Evolutionary conservation across 805 yeast species (phyloP).

Genomic region (Ogataea paraovalis): DNA sequence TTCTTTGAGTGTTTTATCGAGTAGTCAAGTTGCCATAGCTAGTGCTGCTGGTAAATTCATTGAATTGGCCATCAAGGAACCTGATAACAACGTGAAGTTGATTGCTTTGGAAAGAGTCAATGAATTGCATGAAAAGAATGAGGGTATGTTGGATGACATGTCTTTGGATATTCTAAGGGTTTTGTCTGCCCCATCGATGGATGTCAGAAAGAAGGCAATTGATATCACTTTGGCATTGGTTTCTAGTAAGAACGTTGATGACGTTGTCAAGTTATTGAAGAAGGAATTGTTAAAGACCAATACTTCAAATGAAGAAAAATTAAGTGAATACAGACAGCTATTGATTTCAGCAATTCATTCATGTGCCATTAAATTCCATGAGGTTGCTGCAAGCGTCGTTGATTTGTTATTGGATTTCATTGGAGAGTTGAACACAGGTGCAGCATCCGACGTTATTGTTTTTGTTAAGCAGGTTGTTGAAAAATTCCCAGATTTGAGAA

Average conservation of each 20-base stretch:
- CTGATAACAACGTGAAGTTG: slow-evolving; percentile 93
- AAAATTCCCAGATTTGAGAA: slow-evolving; percentile 77
- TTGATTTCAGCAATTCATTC: slow-evolving; percentile 85
- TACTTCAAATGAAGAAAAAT: slow-evolving; percentile 69
- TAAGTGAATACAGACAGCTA: slow-evolving; percentile 81
- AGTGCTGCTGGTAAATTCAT: slow-evolving; percentile 83
- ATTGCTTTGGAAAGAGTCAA: slow-evolving; percentile 84
- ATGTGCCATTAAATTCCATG: slow-evolving; percentile 82
- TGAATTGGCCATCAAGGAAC: slow-evolving; percentile 83
- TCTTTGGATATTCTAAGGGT: slow-evolving; percentile 84
- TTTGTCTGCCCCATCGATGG: slow-evolving; percentile 82
- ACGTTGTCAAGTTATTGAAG: slow-evolving; percentile 85
- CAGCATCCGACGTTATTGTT: slow-evolving; percentile 86
- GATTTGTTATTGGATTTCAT: slow-evolving; percentile 83
- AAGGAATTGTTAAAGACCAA: slow-evolving; percentile 82
- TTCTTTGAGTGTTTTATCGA: slow-evolving; percentile 56
- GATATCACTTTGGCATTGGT: slow-evolving; percentile 78
- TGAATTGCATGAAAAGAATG: slow-evolving; percentile 67
- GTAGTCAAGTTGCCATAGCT: slow-evolving; percentile 61
- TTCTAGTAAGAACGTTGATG: slow-evolving; percentile 86
- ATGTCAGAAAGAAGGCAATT: slow-evolving; percentile 84
- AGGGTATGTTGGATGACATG: slow-evolving; percentile 80
- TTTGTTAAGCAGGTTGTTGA: slow-evolving; percentile 94
- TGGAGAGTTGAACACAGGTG: slow-evolving; percentile 75
- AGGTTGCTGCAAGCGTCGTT: slow-evolving; percentile 88